Percentiles rank a stretch among this genome's conserved stretches.
Conservation (phyloP, 2,329 filamentous ascomycete species). For the Graphilbum sp. region DNA sequence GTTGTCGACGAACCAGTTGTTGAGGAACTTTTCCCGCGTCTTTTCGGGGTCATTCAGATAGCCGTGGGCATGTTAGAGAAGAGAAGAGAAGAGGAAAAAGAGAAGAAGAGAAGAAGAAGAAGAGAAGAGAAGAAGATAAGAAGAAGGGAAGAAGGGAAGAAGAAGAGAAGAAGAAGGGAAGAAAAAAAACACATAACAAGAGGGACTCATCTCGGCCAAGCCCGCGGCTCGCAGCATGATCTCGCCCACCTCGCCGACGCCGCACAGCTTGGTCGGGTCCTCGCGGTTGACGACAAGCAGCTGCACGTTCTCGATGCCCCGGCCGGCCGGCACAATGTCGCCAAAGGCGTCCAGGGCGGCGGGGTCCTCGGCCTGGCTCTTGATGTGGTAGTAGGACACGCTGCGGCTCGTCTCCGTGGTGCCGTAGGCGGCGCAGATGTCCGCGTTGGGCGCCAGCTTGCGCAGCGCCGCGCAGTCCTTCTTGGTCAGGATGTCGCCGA, state of each 20-base stretch:
- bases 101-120: no score
- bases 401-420: conserved; percentile 72
- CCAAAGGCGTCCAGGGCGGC: conserved; percentile 23
- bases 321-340: conserved; percentile 68
- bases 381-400: conserved; percentile 71
- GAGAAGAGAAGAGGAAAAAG: no score
- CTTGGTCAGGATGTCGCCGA: conserved; percentile 79
- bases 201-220: no score
- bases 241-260: conserved; percentile 69
- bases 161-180: no score
- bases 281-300: conserved; percentile 65
- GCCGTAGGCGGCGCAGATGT: conserved; percentile 76
- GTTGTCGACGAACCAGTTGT: conserved; percentile 74
- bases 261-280: conserved; percentile 51
- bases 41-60: conserved; percentile 33
- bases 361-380: conserved; percentile 46
- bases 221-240: conserved; percentile 71
- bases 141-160: no score
- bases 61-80: no score
- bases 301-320: conserved; percentile 80
- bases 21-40: conserved; percentile 55
- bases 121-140: no score
- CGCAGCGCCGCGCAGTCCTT: conserved; percentile 66
- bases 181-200: no score
- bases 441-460: conserved; percentile 54